Percentiles rank a stretch among this genome's conserved stretches.
Conservation (phyloP, 2,329 filamentous ascomycete species). For the Talaromyces rugulosus region DNA sequence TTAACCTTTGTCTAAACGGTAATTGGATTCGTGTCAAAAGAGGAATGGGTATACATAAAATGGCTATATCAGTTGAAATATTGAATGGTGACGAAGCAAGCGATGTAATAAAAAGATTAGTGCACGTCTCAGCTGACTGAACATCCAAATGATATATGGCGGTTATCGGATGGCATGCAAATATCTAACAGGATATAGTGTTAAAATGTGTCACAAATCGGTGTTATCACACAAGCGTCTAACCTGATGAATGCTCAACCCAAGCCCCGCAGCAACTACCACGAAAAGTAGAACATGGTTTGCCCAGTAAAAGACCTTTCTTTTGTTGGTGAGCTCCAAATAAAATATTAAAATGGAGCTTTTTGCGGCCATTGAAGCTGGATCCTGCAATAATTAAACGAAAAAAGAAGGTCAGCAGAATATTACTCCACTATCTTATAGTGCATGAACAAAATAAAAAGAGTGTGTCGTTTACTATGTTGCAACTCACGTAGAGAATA, state of each 20-base stretch:
- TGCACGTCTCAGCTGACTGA: slow-evolving; percentile 45
- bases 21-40: slow-evolving; percentile 82
- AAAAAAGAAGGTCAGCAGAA: too few species aligned
- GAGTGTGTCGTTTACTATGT: too few species aligned
- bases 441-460: too few species aligned
- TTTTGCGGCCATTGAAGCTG: slow-evolving; percentile 84
- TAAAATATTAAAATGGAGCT: slow-evolving; percentile 92
- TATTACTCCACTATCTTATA: too few species aligned
- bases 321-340: slow-evolving; percentile 72
- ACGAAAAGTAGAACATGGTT: slow-evolving; percentile 74
- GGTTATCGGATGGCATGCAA: slow-evolving; percentile 71
- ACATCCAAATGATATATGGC: slow-evolving; percentile 58
- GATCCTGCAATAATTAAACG: slow-evolving; percentile 55
- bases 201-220: too few species aligned
- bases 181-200: slow-evolving; percentile 26
- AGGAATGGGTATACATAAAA: slow-evolving; percentile 82
- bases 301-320: slow-evolving; percentile 71
- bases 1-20: slow-evolving; percentile 70
- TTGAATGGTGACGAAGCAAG: slow-evolving; percentile 80
- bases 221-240: too few species aligned
- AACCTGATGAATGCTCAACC: slow-evolving; percentile 79
- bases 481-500: not conserved
- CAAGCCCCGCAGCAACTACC: slow-evolving; percentile 74
- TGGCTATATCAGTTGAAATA: slow-evolving; percentile 82
- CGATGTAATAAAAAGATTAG: slow-evolving; percentile 60